These are phyloP conservation scores for Celoporthe dispersa DNA, from an alignment of 2,329 filamentous ascomycete genomes.

Conservation along the genomic window DNA sequence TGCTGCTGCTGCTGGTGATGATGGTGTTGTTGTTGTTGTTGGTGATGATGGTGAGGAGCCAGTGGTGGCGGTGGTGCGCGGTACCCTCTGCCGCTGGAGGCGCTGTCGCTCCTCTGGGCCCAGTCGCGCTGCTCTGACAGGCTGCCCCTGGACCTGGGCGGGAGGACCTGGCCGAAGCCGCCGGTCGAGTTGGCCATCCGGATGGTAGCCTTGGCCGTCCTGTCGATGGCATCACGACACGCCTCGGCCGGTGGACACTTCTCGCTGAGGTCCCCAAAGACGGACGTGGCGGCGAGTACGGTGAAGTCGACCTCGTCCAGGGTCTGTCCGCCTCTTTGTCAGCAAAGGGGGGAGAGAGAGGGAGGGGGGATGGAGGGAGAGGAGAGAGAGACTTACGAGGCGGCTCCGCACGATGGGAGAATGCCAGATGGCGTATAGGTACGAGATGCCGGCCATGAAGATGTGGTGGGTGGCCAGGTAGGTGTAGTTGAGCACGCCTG, in stretches of 20 bases:
- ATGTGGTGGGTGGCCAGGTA: slow-evolving; percentile 94
- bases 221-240: slow-evolving; percentile 90
- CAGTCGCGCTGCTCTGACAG: slow-evolving; percentile 37
- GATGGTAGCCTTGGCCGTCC: slow-evolving; percentile 93
- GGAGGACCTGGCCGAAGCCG: slow-evolving; percentile 66
- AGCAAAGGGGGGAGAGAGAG: background rate
- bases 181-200: slow-evolving; percentile 91
- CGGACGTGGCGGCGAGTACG: slow-evolving; percentile 88
- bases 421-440: slow-evolving; percentile 97
- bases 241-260: slow-evolving; percentile 95
- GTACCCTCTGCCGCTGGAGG: slow-evolving; percentile 31
- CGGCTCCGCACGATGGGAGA: slow-evolving; percentile 85
- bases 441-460: slow-evolving; percentile 96
- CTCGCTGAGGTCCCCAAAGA: slow-evolving; percentile 87
- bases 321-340: slow-evolving; percentile 53
- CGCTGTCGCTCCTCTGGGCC: slow-evolving; percentile 36
- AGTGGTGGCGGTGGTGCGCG: background rate
- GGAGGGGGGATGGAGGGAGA: slow-evolving; percentile 31
- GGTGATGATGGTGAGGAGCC: slow-evolving; percentile 15
- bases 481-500: slow-evolving; percentile 92
- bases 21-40: slow-evolving; percentile 27
- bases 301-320: slow-evolving; percentile 99
- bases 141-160: slow-evolving; percentile 29
- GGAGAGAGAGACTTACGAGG: slow-evolving; percentile 64
- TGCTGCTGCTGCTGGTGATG: background rate